A percentile compares a stretch with the other conserved stretches of the same genome.
These are phyloP conservation scores for Hydnomerulius pinastri DNA, from an alignment of 768 basidiomycete species.

Conservation along the genomic window DNA sequence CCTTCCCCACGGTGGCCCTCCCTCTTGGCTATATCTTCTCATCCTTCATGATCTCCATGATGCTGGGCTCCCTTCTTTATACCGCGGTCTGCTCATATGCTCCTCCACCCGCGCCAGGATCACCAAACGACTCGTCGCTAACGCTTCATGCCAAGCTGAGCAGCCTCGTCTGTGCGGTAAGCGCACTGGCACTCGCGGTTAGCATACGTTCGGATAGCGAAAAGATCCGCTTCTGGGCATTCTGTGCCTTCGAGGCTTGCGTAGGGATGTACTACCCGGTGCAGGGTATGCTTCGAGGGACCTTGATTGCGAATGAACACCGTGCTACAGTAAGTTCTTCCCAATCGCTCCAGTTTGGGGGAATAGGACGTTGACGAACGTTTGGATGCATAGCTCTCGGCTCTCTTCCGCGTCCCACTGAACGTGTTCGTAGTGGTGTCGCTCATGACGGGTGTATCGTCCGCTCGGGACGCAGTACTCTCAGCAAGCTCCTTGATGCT, in stretches of 20 bases:
- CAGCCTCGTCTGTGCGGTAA: constrained; percentile 59
- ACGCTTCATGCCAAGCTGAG: constrained; percentile 68
- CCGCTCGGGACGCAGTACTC: constrained; percentile 61
- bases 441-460: constrained; percentile 67
- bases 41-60: constrained; percentile 80
- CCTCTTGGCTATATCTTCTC: constrained; percentile 83
- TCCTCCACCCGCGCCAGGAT: constrained; percentile 21
- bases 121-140: constrained; percentile 41
- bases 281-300: constrained; percentile 71
- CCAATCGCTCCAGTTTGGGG: background rate
- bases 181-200: constrained; percentile 55
- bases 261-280: constrained; percentile 82
- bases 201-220: constrained; percentile 48
- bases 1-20: constrained; percentile 39
- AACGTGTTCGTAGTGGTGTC: constrained; percentile 74
- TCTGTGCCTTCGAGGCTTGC: constrained; percentile 74
- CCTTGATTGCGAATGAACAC: constrained; percentile 68
- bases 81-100: constrained; percentile 46
- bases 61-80: constrained; percentile 75
- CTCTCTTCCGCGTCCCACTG: constrained; percentile 73
- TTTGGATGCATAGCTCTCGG: constrained; percentile 49
- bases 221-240: constrained; percentile 65
- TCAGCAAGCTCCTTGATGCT: constrained; percentile 59
- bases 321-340: constrained; percentile 63
- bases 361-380: background rate